Base-by-base conservation (phyloP, 345 rosid species). In the Luvunga scandens region DNA sequence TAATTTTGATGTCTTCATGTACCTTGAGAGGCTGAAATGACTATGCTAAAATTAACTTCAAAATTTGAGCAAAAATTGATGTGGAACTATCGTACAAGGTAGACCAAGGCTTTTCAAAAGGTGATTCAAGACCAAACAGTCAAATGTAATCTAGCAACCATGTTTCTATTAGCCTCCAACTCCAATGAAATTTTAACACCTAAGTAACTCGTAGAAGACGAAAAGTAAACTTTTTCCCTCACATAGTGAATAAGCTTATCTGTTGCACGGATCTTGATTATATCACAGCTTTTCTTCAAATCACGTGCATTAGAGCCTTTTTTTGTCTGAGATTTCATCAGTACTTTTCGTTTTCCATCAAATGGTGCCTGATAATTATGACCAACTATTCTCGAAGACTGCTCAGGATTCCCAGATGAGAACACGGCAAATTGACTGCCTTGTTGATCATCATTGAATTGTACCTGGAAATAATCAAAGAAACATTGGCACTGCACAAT, bases 211-310 rank as follows among this genome's bases (percentile, higher is more conserved):
- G 7, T 36, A 57, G 66, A 71, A 64, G 22, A 30, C 18, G 19
- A 21, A 61, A 39, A 63, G 63, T 61, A 25, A 76, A 39, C 4
- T 14, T 60, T 73, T 19, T 39, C 6, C 69, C 83, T 80, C 64
- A 81, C 86, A 83, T 81, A 71, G 21, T 80, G 77, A 59, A 83
- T 66, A 80, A 80, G 72, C 77, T 39, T 80, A 45, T 77, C 66
- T 28, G 84, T 84, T 60, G 79, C 81, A 53, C 72, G 68, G 55
- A 84, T 84, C 82, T 64, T 28, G 33, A 84, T 75, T 59, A 61
- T n/a, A 12, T 71, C 77, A 50, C 59, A 27, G 4, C 24, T 63
- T 61, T 78, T 75, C 75, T 66, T 75, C 56, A 33, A 39, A 42
- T 73, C 64, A 34, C 48, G 50, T 34, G 9, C 53, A 39, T 75